Percentiles rank a stretch among this genome's conserved stretches.
These are phyloP conservation scores for Fusarium sp. DNA, from an alignment of 2,329 filamentous ascomycete species.

Conservation along the genomic window DNA sequence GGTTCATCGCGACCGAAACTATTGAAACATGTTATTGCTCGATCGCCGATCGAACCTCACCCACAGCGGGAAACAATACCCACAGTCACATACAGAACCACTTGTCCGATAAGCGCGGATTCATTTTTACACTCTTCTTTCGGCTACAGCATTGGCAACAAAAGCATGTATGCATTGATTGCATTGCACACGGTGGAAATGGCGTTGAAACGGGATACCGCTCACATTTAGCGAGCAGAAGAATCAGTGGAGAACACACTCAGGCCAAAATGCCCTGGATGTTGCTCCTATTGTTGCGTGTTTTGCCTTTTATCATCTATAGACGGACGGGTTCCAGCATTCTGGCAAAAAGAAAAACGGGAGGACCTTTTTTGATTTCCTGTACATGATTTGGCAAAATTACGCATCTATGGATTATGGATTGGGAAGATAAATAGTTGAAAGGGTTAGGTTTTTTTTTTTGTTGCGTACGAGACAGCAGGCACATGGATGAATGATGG, in stretches of 20 bases:
- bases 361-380: background rate
- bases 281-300: background rate
- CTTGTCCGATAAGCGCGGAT: background rate
- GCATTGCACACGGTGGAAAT: slow-evolving; percentile 14
- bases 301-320: slow-evolving; percentile 14
- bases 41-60: slow-evolving; percentile 12
- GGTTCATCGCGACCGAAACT: slow-evolving; percentile 4
- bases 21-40: background rate
- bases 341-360: slow-evolving; percentile 10
- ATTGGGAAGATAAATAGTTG: background rate
- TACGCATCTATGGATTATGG: slow-evolving; percentile 6
- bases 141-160: slow-evolving; percentile 18
- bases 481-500: slow-evolving; percentile 33
- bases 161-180: slow-evolving; percentile 33
- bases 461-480: slow-evolving; percentile 16
- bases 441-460: background rate
- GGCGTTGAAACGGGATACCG: slow-evolving; percentile 32
- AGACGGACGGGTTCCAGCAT: slow-evolving; percentile 32
- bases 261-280: background rate
- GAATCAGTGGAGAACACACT: slow-evolving; percentile 1
- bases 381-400: slow-evolving; percentile 4
- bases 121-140: slow-evolving; percentile 5
- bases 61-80: background rate
- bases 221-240: background rate
- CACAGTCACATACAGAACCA: background rate